Conservation (phyloP, 2,329 filamentous ascomycete species). For the Pyricularia pennisetigena region DNA sequence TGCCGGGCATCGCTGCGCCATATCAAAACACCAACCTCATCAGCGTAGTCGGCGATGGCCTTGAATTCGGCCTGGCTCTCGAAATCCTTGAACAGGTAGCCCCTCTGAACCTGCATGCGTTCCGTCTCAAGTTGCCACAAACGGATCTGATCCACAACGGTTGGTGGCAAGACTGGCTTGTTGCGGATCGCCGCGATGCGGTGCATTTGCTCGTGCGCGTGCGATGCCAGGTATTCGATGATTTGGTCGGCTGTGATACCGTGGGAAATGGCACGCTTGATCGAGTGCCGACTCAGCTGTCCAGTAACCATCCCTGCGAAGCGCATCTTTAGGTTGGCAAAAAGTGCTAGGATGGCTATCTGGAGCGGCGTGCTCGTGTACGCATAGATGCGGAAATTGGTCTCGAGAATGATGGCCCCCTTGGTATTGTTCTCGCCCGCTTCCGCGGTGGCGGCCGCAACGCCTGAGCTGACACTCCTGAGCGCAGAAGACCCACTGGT, state of each 20-base stretch:
- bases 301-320: conserved; percentile 93
- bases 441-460: conserved; percentile 54
- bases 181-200: conserved; percentile 48
- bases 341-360: conserved; percentile 87
- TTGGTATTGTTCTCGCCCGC: conserved; percentile 35
- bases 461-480: conserved; percentile 57
- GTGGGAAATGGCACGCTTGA: conserved; percentile 75
- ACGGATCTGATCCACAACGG: conserved; percentile 93
- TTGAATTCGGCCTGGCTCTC: conserved; percentile 60
- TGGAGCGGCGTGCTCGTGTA: conserved; percentile 92
- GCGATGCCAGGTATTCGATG: conserved; percentile 81
- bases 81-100: conserved; percentile 89
- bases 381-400: conserved; percentile 94
- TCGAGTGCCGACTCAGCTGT: conserved; percentile 78
- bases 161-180: conserved; percentile 76
- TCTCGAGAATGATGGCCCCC: conserved; percentile 92
- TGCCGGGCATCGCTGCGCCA: conserved; percentile 75
- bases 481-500: conserved; percentile 66
- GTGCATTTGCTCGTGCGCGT: conserved; percentile 92
- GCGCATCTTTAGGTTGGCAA: conserved; percentile 77
- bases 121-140: conserved; percentile 98
- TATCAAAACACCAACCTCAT: conserved; percentile 80
- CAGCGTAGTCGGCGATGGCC: conserved; percentile 66
- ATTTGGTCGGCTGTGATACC: conserved; percentile 96
- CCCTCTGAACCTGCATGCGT: conserved; percentile 73